Evolutionary conservation across 106 monocot species (phyloP).

Genomic region (Dendrobium chrysotoxum): DNA sequence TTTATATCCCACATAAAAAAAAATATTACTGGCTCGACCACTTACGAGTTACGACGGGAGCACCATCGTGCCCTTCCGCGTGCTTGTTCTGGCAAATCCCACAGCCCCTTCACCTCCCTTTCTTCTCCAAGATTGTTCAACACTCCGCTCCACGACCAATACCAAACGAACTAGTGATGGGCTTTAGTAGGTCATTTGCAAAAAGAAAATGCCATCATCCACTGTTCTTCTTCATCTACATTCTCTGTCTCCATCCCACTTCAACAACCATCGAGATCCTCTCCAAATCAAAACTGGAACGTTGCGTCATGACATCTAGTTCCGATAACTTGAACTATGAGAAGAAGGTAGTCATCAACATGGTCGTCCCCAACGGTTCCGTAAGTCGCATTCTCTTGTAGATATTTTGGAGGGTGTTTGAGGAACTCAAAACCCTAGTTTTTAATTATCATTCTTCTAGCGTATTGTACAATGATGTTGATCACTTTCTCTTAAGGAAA

Average conservation of each 20-base stretch:
- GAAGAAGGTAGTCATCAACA: conserved; percentile 75
- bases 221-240: conserved; percentile 7
- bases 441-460: too few relatives aligned
- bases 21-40: too few relatives aligned
- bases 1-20: too few relatives aligned
- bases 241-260: conserved; percentile 2
- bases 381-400: conserved; percentile 16
- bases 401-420: background rate
- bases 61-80: too few relatives aligned
- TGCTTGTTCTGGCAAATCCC: too few relatives aligned
- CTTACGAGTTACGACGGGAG: too few relatives aligned
- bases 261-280: conserved; percentile 51
- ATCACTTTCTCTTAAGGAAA: too few relatives aligned
- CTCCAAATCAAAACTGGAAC: conserved; percentile 76
- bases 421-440: background rate
- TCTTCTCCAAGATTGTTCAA: too few relatives aligned
- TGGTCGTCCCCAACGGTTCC: conserved; percentile 90
- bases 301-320: conserved; percentile 46
- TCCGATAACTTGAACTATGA: conserved; percentile 51
- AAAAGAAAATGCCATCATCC: background rate
- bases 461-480: too few relatives aligned
- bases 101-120: too few relatives aligned
- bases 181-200: background rate
- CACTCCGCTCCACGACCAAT: too few relatives aligned
- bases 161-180: background rate